Percentiles rank a stretch among this genome's conserved stretches.
These are phyloP conservation scores for Phytophthora melonis DNA, from an alignment of 352 stramenopile species.

Conservation along the genomic window DNA sequence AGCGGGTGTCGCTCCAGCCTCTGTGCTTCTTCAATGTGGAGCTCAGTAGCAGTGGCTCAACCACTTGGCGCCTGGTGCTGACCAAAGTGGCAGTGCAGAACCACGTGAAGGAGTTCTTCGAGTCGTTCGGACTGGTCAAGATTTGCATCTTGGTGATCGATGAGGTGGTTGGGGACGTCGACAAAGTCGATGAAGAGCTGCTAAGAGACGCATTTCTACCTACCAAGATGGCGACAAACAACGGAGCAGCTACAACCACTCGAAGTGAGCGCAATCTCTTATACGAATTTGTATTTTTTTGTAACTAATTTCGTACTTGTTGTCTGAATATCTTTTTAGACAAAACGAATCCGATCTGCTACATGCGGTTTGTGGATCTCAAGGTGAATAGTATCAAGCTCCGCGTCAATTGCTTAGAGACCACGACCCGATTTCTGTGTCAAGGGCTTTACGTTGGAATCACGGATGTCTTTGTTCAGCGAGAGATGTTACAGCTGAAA, in stretches of 20 bases:
- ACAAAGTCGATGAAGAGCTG: constrained; percentile 48
- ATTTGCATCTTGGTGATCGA: constrained; percentile 70
- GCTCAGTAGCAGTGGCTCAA: constrained; percentile 37
- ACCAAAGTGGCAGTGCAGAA: constrained; percentile 58
- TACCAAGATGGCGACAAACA: constrained; percentile 11
- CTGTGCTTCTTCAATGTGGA: constrained; percentile 61
- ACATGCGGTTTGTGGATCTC: constrained; percentile 76
- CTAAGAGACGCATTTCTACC: constrained; percentile 36
- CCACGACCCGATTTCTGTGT: constrained; percentile 45
- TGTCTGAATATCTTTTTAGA: constrained; percentile 11
- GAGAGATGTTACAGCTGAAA: constrained; percentile 60
- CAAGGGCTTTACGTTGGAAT: constrained; percentile 61
- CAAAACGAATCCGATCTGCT: constrained; percentile 55
- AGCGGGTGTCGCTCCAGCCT: constrained; percentile 55
- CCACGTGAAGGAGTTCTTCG: constrained; percentile 71
- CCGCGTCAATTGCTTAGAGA: constrained; percentile 46
- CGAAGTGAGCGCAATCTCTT: constrained; percentile 13
- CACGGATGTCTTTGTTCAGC: constrained; percentile 62
- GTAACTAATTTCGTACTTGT: not conserved
- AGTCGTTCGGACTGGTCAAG: constrained; percentile 80
- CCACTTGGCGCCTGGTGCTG: constrained; percentile 51
- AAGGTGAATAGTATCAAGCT: constrained; percentile 50
- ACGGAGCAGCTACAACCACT: not conserved
- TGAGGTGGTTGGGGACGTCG: constrained; percentile 48
- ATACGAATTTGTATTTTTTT: no score